Evolutionary conservation across 768 basidiomycete genomes (phyloP), one percentile per base, ranked within the genome.

Genomic region (Pholiota conissans): DNA sequence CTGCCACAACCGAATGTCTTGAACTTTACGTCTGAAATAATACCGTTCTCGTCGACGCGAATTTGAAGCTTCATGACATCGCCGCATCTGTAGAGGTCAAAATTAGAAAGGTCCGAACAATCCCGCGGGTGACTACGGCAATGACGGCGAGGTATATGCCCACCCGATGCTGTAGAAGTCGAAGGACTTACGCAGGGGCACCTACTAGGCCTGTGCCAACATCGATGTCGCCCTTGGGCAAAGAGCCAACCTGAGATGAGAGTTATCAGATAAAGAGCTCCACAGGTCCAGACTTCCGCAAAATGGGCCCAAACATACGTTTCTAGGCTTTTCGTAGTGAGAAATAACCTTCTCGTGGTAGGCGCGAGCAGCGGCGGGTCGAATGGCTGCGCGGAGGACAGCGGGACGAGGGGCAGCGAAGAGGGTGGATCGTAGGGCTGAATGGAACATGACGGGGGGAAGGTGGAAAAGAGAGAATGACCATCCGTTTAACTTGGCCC

Each of bases 31-130:
- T 99, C 97, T 48, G 90, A 91, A 68, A 99, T 99, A 73, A 98
- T 84, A 32, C 95, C 94, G 32, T 91, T 80, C 58, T 96, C 95
- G 72, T 96, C 88, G 56, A 99, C 97, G 64, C 93, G 89, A 69
- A 99, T 99, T 75, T 98, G 96, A 10, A 99, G 87, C 74, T 98
- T 98, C 96, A 99, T 99, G 46, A 98, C 96, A 77, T 97, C 95
- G 65, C 95, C 95, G 69, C 95, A 96, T 3, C 94, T 95, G 68
- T 56, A 58, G 50, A 55, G 35, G 27, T 35, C 56, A 48, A 59
- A 52, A 45, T 46, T 11, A 30, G 30, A 28, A 34, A 29, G 35
- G 49, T 56, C 61, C 65, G 64, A 62, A 73, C 68, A 73, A 69
- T 64, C 66, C 69, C 70, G 67, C 63, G 65, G 32, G 14, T 14